Conservation (phyloP, 345 rosid genomes). For the Angophora floribunda region DNA sequence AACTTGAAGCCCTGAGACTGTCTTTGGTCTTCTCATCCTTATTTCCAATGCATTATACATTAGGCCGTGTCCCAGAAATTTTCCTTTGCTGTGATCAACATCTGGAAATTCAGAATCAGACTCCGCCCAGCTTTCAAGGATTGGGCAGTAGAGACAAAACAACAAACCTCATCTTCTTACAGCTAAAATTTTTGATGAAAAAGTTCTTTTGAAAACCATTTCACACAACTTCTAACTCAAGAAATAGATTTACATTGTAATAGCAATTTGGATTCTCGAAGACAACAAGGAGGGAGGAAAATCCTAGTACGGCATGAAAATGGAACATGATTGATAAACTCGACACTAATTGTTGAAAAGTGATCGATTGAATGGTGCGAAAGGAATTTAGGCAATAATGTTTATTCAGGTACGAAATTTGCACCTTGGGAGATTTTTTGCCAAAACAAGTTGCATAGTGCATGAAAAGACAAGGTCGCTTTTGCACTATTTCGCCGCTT, state of each 20-base stretch:
- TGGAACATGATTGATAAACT: too few relatives aligned
- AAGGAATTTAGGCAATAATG: background rate
- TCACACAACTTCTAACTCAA: too few relatives aligned
- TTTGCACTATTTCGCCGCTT: background rate
- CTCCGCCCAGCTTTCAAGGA: background rate
- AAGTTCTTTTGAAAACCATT: slow-evolving; percentile 13
- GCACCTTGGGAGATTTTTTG: background rate
- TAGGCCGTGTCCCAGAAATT: background rate
- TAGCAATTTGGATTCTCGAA: too few relatives aligned
- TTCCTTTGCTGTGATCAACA: background rate
- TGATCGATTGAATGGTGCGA: background rate
- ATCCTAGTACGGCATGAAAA: too few relatives aligned
- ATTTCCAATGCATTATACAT: background rate
- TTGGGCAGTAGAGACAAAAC: background rate
- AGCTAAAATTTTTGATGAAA: slow-evolving; percentile 31
- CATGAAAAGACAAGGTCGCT: too few relatives aligned
- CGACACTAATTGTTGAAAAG: too few relatives aligned
- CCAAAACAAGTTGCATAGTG: background rate
- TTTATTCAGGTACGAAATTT: background rate
- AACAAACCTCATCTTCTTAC: slow-evolving; percentile 7
- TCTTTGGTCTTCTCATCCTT: background rate
- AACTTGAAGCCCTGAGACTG: background rate
- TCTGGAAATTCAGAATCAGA: slow-evolving; percentile 6
- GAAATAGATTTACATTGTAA: too few relatives aligned
- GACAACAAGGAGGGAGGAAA: too few relatives aligned